Evolutionary conservation across 2,329 filamentous ascomycete genomes (phyloP).

Genomic region (Cladophialophora yegresii): DNA sequence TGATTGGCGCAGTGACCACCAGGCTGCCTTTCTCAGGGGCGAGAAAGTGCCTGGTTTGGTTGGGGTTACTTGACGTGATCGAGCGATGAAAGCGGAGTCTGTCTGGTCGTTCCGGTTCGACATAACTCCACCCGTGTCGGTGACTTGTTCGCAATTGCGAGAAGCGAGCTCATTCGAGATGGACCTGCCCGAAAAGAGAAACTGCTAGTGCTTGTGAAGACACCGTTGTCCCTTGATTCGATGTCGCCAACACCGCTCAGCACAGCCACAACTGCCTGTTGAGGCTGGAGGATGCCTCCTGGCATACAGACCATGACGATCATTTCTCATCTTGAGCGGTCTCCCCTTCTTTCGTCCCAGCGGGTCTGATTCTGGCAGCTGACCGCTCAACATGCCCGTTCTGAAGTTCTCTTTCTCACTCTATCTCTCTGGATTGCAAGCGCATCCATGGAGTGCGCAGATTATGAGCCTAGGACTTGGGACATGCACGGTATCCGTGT

Average conservation of each 20-base stretch:
- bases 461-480: neutral
- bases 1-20: constrained; percentile 17
- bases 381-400: neutral
- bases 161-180: neutral
- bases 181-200: neutral
- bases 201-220: neutral
- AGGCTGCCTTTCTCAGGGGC: constrained; percentile 15
- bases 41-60: constrained; percentile 4
- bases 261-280: constrained; percentile 14
- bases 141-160: neutral
- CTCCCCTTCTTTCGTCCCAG: neutral
- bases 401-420: neutral
- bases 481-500: neutral
- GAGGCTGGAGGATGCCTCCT: constrained; percentile 8
- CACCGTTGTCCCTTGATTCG: neutral
- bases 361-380: neutral
- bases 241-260: constrained; percentile 5
- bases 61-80: constrained; percentile 18
- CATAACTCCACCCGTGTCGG: constrained; percentile 14
- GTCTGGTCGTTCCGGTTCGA: neutral
- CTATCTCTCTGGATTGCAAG: neutral
- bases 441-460: neutral
- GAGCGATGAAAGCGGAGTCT: constrained; percentile 15
- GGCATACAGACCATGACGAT: constrained; percentile 9
- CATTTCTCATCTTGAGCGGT: neutral